A percentile compares a stretch with the other conserved stretches of the same genome.
These are phyloP conservation scores for Pythium phragmiticola DNA, from an alignment of 352 stramenopile species.

Conservation along the genomic window DNA sequence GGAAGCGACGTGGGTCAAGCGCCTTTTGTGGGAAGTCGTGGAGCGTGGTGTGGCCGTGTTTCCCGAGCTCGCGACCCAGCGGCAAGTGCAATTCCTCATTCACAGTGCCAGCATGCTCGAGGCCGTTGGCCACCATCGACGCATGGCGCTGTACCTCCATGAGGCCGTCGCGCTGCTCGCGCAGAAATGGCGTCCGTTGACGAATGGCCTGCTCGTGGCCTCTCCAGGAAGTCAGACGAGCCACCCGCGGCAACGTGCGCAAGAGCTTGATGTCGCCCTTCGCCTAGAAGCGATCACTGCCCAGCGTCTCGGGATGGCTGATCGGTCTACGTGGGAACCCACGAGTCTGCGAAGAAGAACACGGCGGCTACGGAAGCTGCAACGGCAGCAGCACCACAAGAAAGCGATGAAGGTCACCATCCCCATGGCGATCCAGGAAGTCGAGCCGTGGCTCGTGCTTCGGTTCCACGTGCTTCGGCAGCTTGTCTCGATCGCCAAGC, in stretches of 20 bases:
- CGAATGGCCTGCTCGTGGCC: background rate
- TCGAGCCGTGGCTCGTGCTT: slow-evolving; percentile 63
- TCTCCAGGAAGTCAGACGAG: slow-evolving; percentile 21
- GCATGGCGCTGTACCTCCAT: slow-evolving; percentile 71
- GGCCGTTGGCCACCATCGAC: slow-evolving; percentile 50
- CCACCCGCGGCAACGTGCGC: slow-evolving; percentile 29
- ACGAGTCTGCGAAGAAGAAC: slow-evolving; percentile 38
- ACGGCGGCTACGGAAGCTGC: slow-evolving; percentile 23
- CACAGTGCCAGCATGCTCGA: slow-evolving; percentile 70
- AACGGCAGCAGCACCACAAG: slow-evolving; percentile 9
- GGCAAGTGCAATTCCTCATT: slow-evolving; percentile 67
- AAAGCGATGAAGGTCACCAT: slow-evolving; percentile 17
- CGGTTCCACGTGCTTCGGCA: slow-evolving; percentile 80
- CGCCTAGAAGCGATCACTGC: slow-evolving; percentile 55
- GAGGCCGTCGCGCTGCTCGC: slow-evolving; percentile 41
- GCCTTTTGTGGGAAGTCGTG: slow-evolving; percentile 64
- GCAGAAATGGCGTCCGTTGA: slow-evolving; percentile 19
- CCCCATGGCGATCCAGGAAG: slow-evolving; percentile 10
- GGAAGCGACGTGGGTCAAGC: slow-evolving; percentile 70
- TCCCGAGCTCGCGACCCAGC: slow-evolving; percentile 41
- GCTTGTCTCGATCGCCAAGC: slow-evolving; percentile 59
- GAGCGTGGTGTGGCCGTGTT: slow-evolving; percentile 58
- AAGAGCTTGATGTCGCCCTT: slow-evolving; percentile 61
- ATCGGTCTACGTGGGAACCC: slow-evolving; percentile 40
- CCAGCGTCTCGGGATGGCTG: slow-evolving; percentile 45